phyloP scores from a whole-genome alignment of 495 filamentous ascomycete genomes.

The Neurospora pannonica region DNA sequence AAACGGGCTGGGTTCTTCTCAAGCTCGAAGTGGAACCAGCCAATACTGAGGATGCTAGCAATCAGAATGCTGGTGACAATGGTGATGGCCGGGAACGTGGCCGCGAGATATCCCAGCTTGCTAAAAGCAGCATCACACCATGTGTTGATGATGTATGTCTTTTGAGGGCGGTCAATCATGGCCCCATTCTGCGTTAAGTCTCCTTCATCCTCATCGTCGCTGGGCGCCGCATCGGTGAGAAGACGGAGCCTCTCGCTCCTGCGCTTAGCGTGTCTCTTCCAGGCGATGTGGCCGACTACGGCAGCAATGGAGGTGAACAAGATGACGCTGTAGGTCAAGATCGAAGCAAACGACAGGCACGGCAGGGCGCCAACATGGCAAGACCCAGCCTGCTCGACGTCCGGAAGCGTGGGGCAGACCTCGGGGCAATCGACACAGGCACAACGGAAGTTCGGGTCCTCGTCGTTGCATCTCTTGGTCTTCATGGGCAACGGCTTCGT shows the following conservation, averaged over 20 bases:
- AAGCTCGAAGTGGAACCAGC: conserved; percentile 77
- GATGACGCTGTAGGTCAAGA: conserved; percentile 73
- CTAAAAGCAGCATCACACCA: conserved; percentile 71
- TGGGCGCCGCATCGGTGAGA: conserved; percentile 72
- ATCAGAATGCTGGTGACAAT: conserved; percentile 61
- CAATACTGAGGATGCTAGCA: conserved; percentile 67
- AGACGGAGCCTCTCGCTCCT: conserved; percentile 73
- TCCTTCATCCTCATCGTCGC: conserved; percentile 85
- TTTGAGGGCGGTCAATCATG: conserved; percentile 59
- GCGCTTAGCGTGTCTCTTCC: conserved; percentile 57
- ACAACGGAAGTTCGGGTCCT: conserved; percentile 76
- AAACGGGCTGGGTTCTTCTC: conserved; percentile 84
- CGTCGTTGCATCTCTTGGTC: conserved; percentile 79
- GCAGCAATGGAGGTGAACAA: conserved; percentile 55
- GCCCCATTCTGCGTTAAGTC: conserved; percentile 65
- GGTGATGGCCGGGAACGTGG: conserved; percentile 74
- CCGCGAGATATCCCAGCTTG: conserved; percentile 70
- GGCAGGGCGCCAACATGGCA: conserved; percentile 82
- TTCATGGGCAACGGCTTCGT: conserved; percentile 59
- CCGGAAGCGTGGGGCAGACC: conserved; percentile 72
- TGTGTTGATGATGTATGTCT: conserved; percentile 68
- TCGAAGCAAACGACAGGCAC: conserved; percentile 85
- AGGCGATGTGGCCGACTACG: conserved; percentile 64
- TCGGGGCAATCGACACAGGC: conserved; percentile 86
- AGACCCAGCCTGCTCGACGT: conserved; percentile 51